Percentiles rank a stretch among this genome's conserved stretches.
Conservation (phyloP, 371 early-diverging fungal genomes). For the Mortierella sp. region DNA sequence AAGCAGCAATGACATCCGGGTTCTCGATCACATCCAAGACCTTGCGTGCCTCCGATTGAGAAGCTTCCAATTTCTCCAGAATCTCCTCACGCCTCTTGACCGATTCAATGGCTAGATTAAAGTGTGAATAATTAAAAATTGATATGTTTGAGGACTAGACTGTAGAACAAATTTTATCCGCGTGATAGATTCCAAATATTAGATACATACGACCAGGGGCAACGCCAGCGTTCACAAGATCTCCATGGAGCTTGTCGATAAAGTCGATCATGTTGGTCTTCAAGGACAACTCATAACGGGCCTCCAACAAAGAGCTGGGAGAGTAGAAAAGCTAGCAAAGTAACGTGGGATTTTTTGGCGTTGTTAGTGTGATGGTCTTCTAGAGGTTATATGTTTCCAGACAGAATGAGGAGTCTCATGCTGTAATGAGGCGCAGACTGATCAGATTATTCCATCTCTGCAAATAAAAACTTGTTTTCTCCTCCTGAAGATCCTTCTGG, state of each 20-base stretch:
- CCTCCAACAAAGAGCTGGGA: constrained; percentile 69
- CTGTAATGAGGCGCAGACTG: background rate
- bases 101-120: constrained; percentile 66
- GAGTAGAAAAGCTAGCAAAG: constrained; percentile 75
- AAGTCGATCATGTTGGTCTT: constrained; percentile 95
- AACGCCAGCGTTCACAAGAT: constrained; percentile 78
- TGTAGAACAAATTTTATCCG: background rate
- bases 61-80: constrained; percentile 75
- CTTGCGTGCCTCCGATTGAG: constrained; percentile 83
- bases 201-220: constrained; percentile 70
- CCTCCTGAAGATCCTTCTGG: background rate
- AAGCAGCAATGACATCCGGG: constrained; percentile 88
- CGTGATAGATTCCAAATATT: background rate
- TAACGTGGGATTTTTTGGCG: background rate
- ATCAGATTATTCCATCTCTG: background rate
- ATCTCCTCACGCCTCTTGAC: constrained; percentile 81
- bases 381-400: background rate
- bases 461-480: background rate
- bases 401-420: background rate
- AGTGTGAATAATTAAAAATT: background rate
- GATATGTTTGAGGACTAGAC: background rate
- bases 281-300: constrained; percentile 89
- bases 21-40: constrained; percentile 92
- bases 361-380: too few species aligned
- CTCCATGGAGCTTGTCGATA: constrained; percentile 82